Conservation (phyloP, 1,139 yeast genomes). For the Geotrichum restrictum region DNA sequence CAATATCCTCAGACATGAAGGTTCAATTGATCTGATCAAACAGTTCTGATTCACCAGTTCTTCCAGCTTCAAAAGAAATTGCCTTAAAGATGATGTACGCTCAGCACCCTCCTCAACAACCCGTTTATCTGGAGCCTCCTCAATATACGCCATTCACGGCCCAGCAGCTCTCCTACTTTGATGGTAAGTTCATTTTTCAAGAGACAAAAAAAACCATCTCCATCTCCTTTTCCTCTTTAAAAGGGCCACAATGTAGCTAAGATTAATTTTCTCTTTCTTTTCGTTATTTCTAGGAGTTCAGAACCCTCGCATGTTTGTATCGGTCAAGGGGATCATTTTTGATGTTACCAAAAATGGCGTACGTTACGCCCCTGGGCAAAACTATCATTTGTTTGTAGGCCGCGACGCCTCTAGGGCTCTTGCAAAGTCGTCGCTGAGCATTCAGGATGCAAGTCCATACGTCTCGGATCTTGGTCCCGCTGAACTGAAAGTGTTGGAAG, state of each 20-base stretch:
- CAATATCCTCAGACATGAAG: too few relatives aligned
- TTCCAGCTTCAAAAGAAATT: too few relatives aligned
- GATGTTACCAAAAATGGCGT: constrained; percentile 65
- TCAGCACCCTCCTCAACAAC: constrained; percentile 46
- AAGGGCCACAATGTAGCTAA: too few relatives aligned
- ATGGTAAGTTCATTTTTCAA: too few relatives aligned
- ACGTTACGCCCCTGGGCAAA: constrained; percentile 72
- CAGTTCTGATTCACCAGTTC: background rate
- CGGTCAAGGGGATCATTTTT: constrained; percentile 68
- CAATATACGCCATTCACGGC: constrained; percentile 42
- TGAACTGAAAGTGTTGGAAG: constrained; percentile 68
- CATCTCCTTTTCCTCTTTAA: too few relatives aligned
- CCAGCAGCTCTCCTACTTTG: constrained; percentile 44
- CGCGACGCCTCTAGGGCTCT: constrained; percentile 74
- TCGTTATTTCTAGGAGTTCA: constrained; percentile 45
- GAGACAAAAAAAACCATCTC: too few relatives aligned
- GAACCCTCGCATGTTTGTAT: constrained; percentile 55
- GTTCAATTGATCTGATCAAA: too few relatives aligned
- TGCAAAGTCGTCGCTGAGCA: constrained; percentile 51
- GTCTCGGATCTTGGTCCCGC: constrained; percentile 49
- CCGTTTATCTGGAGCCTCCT: constrained; percentile 50
- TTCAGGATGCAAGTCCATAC: constrained; percentile 60
- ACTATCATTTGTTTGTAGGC: constrained; percentile 69
- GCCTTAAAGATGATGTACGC: background rate
- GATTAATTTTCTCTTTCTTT: too few relatives aligned